Conservation (phyloP, 2,329 filamentous ascomycete species). For the Aspergillus thermomutatus region DNA sequence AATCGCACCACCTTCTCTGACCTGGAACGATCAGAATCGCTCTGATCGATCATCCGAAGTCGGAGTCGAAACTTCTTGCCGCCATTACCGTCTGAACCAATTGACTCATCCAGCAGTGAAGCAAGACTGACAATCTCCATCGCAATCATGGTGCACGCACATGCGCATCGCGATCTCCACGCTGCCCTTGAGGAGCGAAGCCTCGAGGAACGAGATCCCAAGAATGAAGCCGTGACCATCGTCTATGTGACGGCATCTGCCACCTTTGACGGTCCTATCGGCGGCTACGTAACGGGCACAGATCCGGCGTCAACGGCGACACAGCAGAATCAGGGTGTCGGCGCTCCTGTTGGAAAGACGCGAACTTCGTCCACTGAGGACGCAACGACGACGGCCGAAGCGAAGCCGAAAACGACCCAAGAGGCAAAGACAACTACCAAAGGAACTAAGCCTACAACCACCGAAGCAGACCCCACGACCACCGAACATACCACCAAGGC, state of each 20-base stretch:
- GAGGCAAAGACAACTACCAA: conserved; percentile 12
- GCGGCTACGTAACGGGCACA: conserved; percentile 43
- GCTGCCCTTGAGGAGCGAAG: conserved; percentile 19
- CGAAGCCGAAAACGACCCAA: not conserved
- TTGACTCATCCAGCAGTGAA: not conserved
- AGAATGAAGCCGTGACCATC: conserved; percentile 24
- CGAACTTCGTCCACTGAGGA: conserved; percentile 9
- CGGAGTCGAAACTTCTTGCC: not conserved
- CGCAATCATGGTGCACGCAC: conserved; percentile 30
- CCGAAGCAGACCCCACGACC: conserved; percentile 10
- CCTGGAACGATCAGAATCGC: no score
- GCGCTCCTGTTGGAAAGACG: conserved; percentile 23
- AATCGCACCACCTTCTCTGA: not conserved
- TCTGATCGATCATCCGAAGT: not conserved
- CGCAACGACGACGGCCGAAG: not conserved
- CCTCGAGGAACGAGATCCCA: conserved; percentile 10
- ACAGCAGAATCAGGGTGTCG: conserved; percentile 24
- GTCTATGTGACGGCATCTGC: conserved; percentile 52
- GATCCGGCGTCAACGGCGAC: conserved; percentile 9
- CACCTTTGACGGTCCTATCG: conserved; percentile 52
- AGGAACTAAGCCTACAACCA: conserved; percentile 12
- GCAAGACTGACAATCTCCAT: not conserved
- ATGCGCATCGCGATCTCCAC: conserved; percentile 28
- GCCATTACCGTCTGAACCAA: not conserved
- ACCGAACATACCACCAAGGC: conserved; percentile 2